phyloP scores from a whole-genome alignment of 2,329 filamentous ascomycete species.

The Hymenoscyphus salicellus region DNA sequence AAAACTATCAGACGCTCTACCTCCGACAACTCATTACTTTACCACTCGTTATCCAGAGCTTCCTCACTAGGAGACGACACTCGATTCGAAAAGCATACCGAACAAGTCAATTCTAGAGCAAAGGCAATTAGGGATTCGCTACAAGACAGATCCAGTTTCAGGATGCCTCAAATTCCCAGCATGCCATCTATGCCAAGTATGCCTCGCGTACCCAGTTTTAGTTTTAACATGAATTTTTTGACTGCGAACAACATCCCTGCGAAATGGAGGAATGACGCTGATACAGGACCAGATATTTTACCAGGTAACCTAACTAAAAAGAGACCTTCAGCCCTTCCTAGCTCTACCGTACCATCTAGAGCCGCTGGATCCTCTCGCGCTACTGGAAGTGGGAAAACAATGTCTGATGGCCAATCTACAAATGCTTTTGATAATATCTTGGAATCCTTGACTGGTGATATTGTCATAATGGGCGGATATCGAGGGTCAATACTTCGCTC shows the following conservation, averaged over 20 bases:
- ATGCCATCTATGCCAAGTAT: slow-evolving; percentile 42
- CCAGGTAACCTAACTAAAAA: slow-evolving; percentile 25
- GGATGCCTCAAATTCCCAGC: slow-evolving; percentile 61
- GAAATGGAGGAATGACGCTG: slow-evolving; percentile 31
- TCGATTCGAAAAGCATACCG: slow-evolving; percentile 73
- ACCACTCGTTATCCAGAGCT: slow-evolving; percentile 70
- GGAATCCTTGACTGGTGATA: slow-evolving; percentile 71
- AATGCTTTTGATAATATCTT: slow-evolving; percentile 51
- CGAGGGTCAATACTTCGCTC: slow-evolving; percentile 86
- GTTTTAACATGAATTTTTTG: slow-evolving; percentile 37
- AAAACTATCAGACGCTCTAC: slow-evolving; percentile 55
- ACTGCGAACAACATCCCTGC: slow-evolving; percentile 24
- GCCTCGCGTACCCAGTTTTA: slow-evolving; percentile 40
- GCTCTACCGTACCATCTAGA: slow-evolving; percentile 21
- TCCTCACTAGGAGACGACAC: slow-evolving; percentile 83
- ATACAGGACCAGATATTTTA: slow-evolving; percentile 31
- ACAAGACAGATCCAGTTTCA: slow-evolving; percentile 75
- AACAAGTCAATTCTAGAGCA: slow-evolving; percentile 82
- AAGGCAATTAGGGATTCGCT: slow-evolving; percentile 89
- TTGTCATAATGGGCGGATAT: slow-evolving; percentile 88
- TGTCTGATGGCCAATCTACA: slow-evolving; percentile 43
- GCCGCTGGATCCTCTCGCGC: slow-evolving; percentile 20
- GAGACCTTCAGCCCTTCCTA: slow-evolving; percentile 16
- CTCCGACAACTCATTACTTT: slow-evolving; percentile 77
- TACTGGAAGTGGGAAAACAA: slow-evolving; percentile 15